A percentile compares a stretch with the other conserved stretches of the same genome.
Conservation (phyloP, 495 filamentous ascomycete species). For the Aspergillus leporis region DNA sequence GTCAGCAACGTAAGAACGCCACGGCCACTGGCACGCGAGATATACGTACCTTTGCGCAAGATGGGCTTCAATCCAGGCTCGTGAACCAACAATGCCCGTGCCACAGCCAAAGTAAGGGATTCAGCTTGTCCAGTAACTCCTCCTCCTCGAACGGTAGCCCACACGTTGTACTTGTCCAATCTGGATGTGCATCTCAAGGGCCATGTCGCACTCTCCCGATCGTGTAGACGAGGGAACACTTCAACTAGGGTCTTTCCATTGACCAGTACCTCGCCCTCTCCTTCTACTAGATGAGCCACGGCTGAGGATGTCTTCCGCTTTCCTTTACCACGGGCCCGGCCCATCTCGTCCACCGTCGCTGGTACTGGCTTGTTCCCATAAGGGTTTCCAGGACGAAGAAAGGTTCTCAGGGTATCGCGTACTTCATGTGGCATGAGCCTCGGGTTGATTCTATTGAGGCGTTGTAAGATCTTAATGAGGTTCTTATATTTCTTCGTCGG, state of each 20-base stretch:
- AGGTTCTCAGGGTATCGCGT: constrained; percentile 58
- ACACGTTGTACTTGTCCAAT: constrained; percentile 96
- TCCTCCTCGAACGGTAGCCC: constrained; percentile 78
- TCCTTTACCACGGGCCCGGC: constrained; percentile 74
- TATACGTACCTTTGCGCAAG: constrained; percentile 78
- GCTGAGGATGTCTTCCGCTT: constrained; percentile 84
- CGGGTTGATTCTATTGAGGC: constrained; percentile 84
- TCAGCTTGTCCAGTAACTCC: constrained; percentile 95
- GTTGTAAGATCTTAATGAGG: constrained; percentile 72
- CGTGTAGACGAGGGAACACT: constrained; percentile 83
- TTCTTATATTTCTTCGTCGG: constrained; percentile 76
- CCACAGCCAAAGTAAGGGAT: constrained; percentile 88
- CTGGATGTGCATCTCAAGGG: constrained; percentile 78
- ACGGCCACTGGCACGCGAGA: not conserved
- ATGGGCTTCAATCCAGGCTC: constrained; percentile 88
- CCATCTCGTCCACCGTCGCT: constrained; percentile 65
- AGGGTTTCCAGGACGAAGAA: constrained; percentile 74
- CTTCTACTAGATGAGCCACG: constrained; percentile 84
- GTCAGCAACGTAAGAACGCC: constrained; percentile 22
- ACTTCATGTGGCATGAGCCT: constrained; percentile 72
- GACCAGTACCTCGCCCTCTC: constrained; percentile 82
- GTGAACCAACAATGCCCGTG: constrained; percentile 82
- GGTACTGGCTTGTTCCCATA: constrained; percentile 59
- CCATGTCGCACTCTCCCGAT: constrained; percentile 94
- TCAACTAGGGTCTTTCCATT: constrained; percentile 82